phyloP scores from a whole-genome alignment of 169 alveolate genomes.

The Babesia ovis region DNA sequence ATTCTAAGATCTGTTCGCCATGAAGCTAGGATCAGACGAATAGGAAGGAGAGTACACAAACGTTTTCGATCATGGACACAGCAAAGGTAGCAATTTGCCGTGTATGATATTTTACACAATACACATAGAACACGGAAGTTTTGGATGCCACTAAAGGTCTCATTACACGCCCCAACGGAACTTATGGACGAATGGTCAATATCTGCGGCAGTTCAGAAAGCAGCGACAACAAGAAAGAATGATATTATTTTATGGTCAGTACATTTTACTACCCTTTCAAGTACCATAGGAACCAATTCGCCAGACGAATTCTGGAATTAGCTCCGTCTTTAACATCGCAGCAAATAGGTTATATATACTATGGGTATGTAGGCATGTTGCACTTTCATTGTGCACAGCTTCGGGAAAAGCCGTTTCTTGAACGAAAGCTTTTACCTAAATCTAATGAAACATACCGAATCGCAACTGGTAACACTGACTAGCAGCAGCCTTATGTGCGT shows the following conservation, averaged over 20 bases:
- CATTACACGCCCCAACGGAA: constrained; percentile 73
- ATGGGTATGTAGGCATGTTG: constrained; percentile 68
- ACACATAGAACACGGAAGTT: constrained; percentile 74
- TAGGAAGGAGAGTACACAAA: constrained; percentile 81
- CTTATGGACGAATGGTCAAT: constrained; percentile 78
- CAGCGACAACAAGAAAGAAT: constrained; percentile 83
- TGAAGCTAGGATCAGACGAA: constrained; percentile 74
- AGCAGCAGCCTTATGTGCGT: constrained; percentile 83
- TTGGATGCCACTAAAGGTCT: constrained; percentile 84
- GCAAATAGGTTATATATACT: constrained; percentile 81
- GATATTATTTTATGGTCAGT: constrained; percentile 76
- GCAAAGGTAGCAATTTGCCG: constrained; percentile 62
- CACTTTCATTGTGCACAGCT: constrained; percentile 27
- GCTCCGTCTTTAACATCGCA: constrained; percentile 76
- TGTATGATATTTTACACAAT: background rate
- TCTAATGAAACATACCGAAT: constrained; percentile 62
- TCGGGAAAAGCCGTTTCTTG: constrained; percentile 78
- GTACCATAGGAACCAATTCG: constrained; percentile 58
- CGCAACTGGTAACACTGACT: constrained; percentile 58
- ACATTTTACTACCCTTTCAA: background rate
- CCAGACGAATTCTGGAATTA: constrained; percentile 71
- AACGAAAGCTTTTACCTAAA: constrained; percentile 67
- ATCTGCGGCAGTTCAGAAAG: constrained; percentile 82
- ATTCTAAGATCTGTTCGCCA: constrained; percentile 73
- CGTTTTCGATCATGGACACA: constrained; percentile 86